phyloP scores from a whole-genome alignment of 2,329 filamentous ascomycete species.

The Diatrype stigma region DNA sequence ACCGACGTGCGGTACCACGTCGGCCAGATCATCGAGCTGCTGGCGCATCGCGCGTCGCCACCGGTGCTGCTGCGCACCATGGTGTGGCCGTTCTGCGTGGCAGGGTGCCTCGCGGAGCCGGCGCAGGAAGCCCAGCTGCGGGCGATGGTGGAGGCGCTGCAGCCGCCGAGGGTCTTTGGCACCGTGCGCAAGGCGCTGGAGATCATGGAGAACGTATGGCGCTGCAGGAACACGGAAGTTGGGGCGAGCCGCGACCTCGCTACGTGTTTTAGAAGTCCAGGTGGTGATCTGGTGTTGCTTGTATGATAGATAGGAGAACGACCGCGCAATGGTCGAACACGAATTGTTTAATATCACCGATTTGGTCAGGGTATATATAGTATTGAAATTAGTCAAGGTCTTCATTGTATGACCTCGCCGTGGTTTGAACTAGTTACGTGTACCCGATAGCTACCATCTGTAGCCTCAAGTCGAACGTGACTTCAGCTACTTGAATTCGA shows the following conservation, averaged over 20 bases:
- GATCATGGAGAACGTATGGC: conserved; percentile 34
- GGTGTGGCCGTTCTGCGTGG: conserved; percentile 33
- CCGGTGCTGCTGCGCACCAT: conserved; percentile 27
- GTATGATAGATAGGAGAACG: conserved; percentile 7
- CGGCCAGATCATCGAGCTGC: conserved; percentile 27
- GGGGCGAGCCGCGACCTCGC: conserved; percentile 21
- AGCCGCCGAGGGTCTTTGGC: conserved; percentile 37
- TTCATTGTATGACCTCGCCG: no score
- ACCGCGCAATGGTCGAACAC: neutral
- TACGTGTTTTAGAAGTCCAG: conserved; percentile 24
- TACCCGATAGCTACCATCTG: no score
- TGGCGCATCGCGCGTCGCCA: conserved; percentile 28
- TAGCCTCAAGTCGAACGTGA: no score
- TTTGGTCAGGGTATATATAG: no score
- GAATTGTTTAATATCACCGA: neutral
- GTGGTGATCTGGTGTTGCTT: conserved; percentile 23
- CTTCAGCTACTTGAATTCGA: conserved; percentile 16
- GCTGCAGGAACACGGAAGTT: conserved; percentile 3
- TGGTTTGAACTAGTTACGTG: no score
- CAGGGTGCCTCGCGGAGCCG: conserved; percentile 32
- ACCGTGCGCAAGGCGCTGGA: conserved; percentile 33
- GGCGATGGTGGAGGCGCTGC: conserved; percentile 35
- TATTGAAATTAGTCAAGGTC: no score
- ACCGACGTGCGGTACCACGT: conserved; percentile 34
- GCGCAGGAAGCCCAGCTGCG: conserved; percentile 40